These are phyloP conservation scores for Lentinus brumalis DNA, from an alignment of 768 basidiomycete genomes.

Conservation along the genomic window DNA sequence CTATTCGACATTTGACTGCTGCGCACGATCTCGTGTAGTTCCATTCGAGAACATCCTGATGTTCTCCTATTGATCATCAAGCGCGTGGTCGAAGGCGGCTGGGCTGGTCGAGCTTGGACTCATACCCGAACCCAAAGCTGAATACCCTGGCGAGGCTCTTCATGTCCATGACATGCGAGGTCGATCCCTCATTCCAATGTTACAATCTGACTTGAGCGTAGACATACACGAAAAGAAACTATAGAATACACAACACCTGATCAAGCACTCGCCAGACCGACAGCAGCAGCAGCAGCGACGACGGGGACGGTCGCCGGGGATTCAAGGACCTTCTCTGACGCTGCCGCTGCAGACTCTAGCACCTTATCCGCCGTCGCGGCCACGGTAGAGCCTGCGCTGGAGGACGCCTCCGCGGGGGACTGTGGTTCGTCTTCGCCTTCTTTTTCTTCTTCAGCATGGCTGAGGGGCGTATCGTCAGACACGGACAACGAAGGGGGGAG, in stretches of 20 bases:
- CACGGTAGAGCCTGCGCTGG: slow-evolving; percentile 9
- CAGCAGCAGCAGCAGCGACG: slow-evolving; percentile 18
- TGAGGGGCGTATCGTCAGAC: slow-evolving; percentile 34
- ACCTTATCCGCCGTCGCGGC: slow-evolving; percentile 15
- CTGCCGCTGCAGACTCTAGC: slow-evolving; percentile 13
- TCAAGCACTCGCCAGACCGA: slow-evolving; percentile 18
- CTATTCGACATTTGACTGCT: too few relatives aligned
- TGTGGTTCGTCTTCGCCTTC: slow-evolving; percentile 51
- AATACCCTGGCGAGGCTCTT: too few relatives aligned
- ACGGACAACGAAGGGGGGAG: slow-evolving; percentile 12
- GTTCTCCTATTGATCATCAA: too few relatives aligned
- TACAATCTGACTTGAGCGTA: slow-evolving; percentile 5
- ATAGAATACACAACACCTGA: slow-evolving; percentile 5
- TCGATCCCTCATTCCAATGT: neutral
- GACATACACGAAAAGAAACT: neutral
- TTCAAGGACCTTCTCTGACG: slow-evolving; percentile 25
- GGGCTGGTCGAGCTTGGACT: too few relatives aligned
- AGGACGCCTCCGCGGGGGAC: slow-evolving; percentile 17
- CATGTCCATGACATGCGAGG: too few relatives aligned
- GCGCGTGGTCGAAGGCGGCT: too few relatives aligned
- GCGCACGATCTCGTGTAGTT: too few relatives aligned
- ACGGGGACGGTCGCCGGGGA: slow-evolving; percentile 22
- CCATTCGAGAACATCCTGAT: too few relatives aligned
- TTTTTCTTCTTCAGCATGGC: slow-evolving; percentile 77
- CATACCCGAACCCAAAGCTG: too few relatives aligned